A percentile compares a stretch with the other conserved stretches of the same genome.
phyloP scores from a whole-genome alignment of 2,329 filamentous ascomycete genomes.

The Beauveria caledonica region DNA sequence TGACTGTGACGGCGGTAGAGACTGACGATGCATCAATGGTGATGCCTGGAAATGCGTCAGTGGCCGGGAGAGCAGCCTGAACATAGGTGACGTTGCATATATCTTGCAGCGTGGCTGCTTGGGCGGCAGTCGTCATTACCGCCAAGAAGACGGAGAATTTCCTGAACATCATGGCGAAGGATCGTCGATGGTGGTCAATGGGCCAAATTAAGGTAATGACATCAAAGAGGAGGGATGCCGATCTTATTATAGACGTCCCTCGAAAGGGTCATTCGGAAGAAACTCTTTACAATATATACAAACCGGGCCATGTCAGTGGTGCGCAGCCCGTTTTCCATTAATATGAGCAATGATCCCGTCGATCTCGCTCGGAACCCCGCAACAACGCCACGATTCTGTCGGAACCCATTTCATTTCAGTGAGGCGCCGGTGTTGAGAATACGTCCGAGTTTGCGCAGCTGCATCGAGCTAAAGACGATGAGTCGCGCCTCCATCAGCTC shows the following conservation, averaged over 20 bases:
- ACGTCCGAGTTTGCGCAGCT: neutral
- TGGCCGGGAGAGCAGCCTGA: neutral
- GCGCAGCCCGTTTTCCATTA: neutral
- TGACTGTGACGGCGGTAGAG: conserved; percentile 23
- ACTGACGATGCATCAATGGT: conserved; percentile 22
- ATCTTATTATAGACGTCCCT: no score
- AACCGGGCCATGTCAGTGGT: neutral
- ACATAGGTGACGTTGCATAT: neutral
- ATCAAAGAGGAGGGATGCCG: neutral
- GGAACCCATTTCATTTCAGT: no score
- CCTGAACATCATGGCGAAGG: neutral
- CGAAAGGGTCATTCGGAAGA: neutral
- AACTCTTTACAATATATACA: neutral
- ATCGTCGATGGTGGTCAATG: neutral
- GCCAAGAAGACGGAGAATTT: neutral
- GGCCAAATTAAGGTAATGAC: neutral
- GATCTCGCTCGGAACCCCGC: neutral
- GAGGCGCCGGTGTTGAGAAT: no score
- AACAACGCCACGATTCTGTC: neutral
- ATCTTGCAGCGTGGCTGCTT: neutral
- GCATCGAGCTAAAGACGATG: neutral
- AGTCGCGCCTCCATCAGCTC: no score
- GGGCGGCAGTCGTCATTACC: neutral
- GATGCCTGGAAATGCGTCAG: conserved; percentile 16
- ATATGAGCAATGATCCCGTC: neutral